Conservation (phyloP, 2,329 filamentous ascomycete genomes). For the Aspergillus udagawae region DNA sequence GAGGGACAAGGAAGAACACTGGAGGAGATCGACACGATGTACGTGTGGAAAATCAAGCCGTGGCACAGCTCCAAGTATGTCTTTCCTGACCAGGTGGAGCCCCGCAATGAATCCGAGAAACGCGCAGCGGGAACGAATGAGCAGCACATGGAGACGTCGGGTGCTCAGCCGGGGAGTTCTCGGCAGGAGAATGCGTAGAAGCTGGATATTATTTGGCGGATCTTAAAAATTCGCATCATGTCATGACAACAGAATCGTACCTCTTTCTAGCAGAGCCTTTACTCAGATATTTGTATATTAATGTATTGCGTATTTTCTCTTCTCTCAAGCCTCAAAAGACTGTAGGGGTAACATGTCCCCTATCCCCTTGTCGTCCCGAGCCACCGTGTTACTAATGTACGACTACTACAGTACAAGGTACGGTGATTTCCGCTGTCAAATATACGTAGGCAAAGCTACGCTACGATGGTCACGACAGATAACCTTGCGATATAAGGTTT, state of each 20-base stretch:
- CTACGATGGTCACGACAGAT: too few species aligned
- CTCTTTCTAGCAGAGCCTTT: background rate
- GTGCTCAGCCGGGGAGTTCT: too few species aligned
- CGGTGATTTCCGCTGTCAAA: too few species aligned
- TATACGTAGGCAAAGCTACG: too few species aligned
- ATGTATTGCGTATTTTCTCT: background rate
- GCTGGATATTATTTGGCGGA: too few species aligned
- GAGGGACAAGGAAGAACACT: conserved; percentile 66
- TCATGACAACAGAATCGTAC: background rate
- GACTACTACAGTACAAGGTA: too few species aligned
- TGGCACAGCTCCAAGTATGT: conserved; percentile 53
- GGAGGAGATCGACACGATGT: conserved; percentile 74
- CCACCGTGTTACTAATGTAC: too few species aligned
- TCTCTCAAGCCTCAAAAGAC: background rate
- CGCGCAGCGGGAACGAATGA: background rate
- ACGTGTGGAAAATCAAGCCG: conserved; percentile 58
- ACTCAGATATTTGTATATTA: background rate
- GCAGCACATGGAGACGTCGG: background rate
- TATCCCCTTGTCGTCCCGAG: too few species aligned
- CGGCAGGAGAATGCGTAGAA: background rate
- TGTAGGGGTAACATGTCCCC: too few species aligned
- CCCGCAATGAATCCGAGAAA: background rate
- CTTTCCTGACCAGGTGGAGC: conserved; percentile 6
- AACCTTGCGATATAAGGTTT: too few species aligned
- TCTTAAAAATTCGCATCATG: background rate